Evolutionary conservation across 495 filamentous ascomycete species (phyloP).

Genomic region (Cetradonia linearis): DNA sequence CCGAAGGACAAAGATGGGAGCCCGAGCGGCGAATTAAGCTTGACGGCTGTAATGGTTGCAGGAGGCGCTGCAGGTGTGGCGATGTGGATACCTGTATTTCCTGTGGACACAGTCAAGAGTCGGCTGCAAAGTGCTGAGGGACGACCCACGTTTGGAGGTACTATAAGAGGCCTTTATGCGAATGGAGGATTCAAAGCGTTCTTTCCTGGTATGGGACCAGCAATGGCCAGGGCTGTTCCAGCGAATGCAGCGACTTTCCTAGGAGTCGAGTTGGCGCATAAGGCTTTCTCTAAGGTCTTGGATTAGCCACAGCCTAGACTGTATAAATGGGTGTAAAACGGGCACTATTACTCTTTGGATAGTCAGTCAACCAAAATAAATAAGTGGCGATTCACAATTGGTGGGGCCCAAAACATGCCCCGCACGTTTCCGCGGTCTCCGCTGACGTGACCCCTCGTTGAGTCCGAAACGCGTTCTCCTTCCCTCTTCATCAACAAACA

Average conservation of each 20-base stretch:
- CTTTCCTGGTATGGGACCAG: conserved; percentile 93
- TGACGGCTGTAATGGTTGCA: conserved; percentile 73
- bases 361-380: background rate
- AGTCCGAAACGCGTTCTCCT: background rate
- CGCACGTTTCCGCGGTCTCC: background rate
- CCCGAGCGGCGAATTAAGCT: conserved; percentile 49
- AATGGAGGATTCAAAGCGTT: conserved; percentile 83
- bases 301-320: too few species aligned
- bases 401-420: background rate
- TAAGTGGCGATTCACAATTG: background rate
- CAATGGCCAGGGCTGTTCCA: conserved; percentile 83
- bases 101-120: conserved; percentile 92
- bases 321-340: background rate
- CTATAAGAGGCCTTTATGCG: conserved; percentile 65
- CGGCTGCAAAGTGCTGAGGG: conserved; percentile 87
- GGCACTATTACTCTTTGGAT: background rate
- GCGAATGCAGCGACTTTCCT: conserved; percentile 63
- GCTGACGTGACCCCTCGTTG: background rate
- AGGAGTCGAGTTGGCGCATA: conserved; percentile 26
- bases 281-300: conserved; percentile 25
- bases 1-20: conserved; percentile 73
- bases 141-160: conserved; percentile 69
- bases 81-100: conserved; percentile 99
- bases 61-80: conserved; percentile 87
- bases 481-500: conserved; percentile 9